phyloP scores from a whole-genome alignment of 2,329 filamentous ascomycete species.

The Aspergillus puulaauensis region DNA sequence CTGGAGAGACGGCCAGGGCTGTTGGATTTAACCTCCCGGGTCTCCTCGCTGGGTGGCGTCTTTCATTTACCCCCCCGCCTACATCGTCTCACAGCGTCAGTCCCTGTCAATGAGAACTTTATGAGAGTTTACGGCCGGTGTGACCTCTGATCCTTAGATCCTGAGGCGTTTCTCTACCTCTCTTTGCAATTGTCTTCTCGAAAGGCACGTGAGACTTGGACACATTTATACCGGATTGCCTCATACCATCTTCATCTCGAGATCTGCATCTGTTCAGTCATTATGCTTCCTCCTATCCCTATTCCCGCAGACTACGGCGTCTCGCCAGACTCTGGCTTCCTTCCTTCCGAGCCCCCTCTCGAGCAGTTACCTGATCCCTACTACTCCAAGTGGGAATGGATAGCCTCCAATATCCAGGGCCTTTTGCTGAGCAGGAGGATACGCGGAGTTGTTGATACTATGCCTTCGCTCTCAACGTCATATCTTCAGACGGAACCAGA shows the following conservation, averaged over 20 bases:
- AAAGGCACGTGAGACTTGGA: neutral
- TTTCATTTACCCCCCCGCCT: neutral
- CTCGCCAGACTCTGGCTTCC: constrained; percentile 70
- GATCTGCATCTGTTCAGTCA: neutral
- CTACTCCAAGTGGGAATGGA: constrained; percentile 91
- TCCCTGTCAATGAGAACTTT: neutral
- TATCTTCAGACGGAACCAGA: constrained; percentile 80
- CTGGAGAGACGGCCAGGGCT: neutral
- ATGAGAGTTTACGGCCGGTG: neutral
- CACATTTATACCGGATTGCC: neutral
- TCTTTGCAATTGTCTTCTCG: no score
- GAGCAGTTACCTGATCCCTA: constrained; percentile 81
- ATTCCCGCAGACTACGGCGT: constrained; percentile 71
- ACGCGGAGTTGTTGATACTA: constrained; percentile 71
- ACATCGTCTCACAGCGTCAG: constrained; percentile 2
- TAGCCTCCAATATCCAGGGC: constrained; percentile 81
- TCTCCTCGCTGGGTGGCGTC: neutral
- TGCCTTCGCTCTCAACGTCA: constrained; percentile 80
- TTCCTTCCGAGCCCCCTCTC: constrained; percentile 77
- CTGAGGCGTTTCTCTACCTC: neutral
- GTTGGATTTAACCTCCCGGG: constrained; percentile 8
- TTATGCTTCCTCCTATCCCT: constrained; percentile 49
- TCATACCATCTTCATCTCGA: neutral
- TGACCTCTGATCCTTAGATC: neutral
- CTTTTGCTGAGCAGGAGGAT: constrained; percentile 83